Evolutionary conservation across 2,329 filamentous ascomycete genomes (phyloP), one percentile per base, ranked within the genome.

Genomic region (Alternaria atra): DNA sequence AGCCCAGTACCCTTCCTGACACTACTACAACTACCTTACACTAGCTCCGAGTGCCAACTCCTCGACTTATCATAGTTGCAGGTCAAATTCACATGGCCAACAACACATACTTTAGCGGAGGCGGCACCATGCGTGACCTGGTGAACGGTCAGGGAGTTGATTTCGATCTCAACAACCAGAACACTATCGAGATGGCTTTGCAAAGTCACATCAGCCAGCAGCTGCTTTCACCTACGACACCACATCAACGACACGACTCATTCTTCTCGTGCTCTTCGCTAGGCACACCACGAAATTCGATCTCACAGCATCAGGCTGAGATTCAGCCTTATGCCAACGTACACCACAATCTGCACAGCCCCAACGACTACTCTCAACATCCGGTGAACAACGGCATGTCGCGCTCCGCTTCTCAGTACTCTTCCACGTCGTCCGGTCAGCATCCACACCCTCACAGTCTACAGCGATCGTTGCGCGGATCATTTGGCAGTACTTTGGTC

Each of bases 311-410:
- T 27, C 60, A 67, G 63, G 61, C 66, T 64, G 60, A 61, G 48
- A 13, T 47, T 55, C 69, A 72, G 63, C 64, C 69, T 71, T 63
- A 44, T 55, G 40, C 52, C n/a, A 48, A 30, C n/a, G 15, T 44
- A 34, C 57, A 55, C 12, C 7, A 10, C 7, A 44, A 58, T 44
- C 55, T 44, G 30, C 59, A 48, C 23, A 52, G 29, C 44, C 35
- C 46, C 35, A 60, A 20, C 5, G 20, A 23, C 46, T 51, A 55
- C 29, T 12, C 55, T 17, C 39, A 51, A 12, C 60, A 32, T 47
- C 56, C 66, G 46, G 59, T 58, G 20, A 54, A 35, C 35, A 48
- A 23, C 29, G 29, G 7, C 20, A 68, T 63, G 62, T 54, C 58
- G 30, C 67, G 58, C 23, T 60, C 68, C 15, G 32, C 58, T 15